Evolutionary conservation across 495 filamentous ascomycete genomes (phyloP).

Genomic region (Apodospora peruviana): DNA sequence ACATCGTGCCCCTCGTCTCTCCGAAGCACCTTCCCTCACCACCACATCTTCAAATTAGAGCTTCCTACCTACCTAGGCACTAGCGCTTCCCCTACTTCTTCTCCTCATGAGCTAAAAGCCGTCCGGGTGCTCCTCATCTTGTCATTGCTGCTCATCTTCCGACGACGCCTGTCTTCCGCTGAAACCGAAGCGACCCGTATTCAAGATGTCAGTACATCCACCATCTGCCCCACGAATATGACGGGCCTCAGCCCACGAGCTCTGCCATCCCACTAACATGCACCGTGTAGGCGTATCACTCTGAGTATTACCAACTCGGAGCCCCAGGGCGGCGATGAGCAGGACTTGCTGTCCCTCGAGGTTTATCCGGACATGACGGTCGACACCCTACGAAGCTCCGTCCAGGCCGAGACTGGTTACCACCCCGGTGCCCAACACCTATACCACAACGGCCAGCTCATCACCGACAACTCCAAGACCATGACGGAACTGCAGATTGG

Average conservation of each 20-base stretch:
- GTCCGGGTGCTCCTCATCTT: too few species aligned
- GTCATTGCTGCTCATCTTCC: too few species aligned
- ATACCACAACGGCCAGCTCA: conserved; percentile 83
- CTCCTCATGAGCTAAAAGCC: background rate
- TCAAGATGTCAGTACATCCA: background rate
- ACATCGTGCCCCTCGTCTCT: too few species aligned
- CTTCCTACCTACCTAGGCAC: background rate
- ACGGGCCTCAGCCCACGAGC: background rate
- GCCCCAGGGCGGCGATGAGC: conserved; percentile 55
- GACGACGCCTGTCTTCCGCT: too few species aligned
- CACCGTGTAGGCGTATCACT: conserved; percentile 23
- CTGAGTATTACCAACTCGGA: conserved; percentile 76
- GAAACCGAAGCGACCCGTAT: too few species aligned
- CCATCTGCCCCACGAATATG: background rate
- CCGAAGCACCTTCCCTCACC: background rate
- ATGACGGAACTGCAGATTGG: conserved; percentile 74
- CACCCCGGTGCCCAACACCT: conserved; percentile 60
- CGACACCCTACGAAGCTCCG: conserved; percentile 77
- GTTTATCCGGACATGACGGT: conserved; percentile 80
- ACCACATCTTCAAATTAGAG: background rate
- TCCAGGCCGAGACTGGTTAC: conserved; percentile 53
- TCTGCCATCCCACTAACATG: background rate
- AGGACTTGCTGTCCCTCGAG: conserved; percentile 78
- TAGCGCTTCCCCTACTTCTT: background rate
- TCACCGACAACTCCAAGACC: conserved; percentile 70